phyloP scores from a whole-genome alignment of 441 rosid species.

The Breynia disticha region DNA sequence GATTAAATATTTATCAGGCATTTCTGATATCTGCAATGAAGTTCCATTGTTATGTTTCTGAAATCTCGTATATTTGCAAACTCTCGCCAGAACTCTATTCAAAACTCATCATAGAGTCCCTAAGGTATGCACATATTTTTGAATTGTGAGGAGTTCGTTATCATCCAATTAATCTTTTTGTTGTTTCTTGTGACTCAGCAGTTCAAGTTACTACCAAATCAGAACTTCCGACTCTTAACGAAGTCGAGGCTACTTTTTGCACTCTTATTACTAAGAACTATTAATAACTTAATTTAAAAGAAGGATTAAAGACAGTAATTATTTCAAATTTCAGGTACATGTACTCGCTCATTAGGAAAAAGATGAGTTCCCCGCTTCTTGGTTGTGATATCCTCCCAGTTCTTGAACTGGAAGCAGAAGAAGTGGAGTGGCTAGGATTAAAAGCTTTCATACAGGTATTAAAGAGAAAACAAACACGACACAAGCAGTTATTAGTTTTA shows the following conservation, averaged over 20 bases:
- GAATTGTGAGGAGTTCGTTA: background rate
- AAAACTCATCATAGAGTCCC: conserved; percentile 37
- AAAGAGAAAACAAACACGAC: conserved; percentile 54
- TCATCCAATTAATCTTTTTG: background rate
- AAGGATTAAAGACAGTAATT: no score
- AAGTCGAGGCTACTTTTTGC: no score
- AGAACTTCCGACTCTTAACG: background rate
- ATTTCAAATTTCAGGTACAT: conserved; percentile 50
- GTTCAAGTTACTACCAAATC: background rate
- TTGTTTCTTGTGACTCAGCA: background rate
- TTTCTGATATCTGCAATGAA: conserved; percentile 86
- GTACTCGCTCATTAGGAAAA: conserved; percentile 39
- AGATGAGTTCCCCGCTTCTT: conserved; percentile 28
- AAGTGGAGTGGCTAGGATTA: conserved; percentile 82
- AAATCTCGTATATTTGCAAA: conserved; percentile 45
- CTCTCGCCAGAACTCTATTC: conserved; percentile 25
- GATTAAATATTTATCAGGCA: conserved; percentile 79
- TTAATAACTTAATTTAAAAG: no score
- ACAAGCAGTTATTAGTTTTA: conserved; percentile 32
- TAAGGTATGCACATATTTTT: conserved; percentile 34
- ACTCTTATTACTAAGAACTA: no score
- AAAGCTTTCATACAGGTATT: conserved; percentile 53
- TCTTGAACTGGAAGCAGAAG: conserved; percentile 37
- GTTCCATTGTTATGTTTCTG: conserved; percentile 59
- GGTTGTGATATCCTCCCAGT: conserved; percentile 25